Evolutionary conservation across 2,329 filamentous ascomycete species (phyloP), one percentile per base, ranked within the genome.

Genomic region (Neopestalotiopsis sp.): DNA sequence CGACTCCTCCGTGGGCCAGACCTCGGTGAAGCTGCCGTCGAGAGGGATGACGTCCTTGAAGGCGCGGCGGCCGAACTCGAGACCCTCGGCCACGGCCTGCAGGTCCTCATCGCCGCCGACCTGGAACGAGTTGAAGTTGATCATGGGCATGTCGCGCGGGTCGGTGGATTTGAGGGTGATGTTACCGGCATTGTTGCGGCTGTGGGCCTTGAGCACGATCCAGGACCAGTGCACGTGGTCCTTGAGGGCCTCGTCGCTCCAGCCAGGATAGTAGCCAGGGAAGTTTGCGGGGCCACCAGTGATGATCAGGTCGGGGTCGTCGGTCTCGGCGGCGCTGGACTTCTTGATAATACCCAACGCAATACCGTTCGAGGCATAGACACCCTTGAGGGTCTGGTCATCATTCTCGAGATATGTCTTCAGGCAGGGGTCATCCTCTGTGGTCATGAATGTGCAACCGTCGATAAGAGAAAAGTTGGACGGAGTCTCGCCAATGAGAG

Each of bases 121-220:
- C 13, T 79, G 81, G 81, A 83, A 90, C 74, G 85, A 87, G 73
- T 87, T 87, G 80, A 90, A 90, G 75, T 86, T 84, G 75, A 91
- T 90, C 42, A 86, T 78, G 0, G 91, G 91, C n/a, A 86, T 85
- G 66, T 92, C 90, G 1, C 85, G 85, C 0, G 90, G 90, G 74
- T 92, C 85, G 0, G 86, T 81, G 0, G 89, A 91, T 30, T 81
- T 82, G 5, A 94, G 85, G 3, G 79, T 85, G 4, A 94, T 90
- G 1, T 84, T 86, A 9, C 92, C 92, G 5, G 86, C 87, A 1
- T 75, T 81, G 70, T 93, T 90, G 67, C 85, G 84, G 0, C 87
- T 82, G 75, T 89, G 88, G 1, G 87, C 84, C 77, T 91, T 90
- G 20, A 90, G 81, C 17, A 84, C 82, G 4, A 79, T 75, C 81